Conservation (phyloP, 1,284 basidiomycete species). For the Schizopora paradoxa region DNA sequence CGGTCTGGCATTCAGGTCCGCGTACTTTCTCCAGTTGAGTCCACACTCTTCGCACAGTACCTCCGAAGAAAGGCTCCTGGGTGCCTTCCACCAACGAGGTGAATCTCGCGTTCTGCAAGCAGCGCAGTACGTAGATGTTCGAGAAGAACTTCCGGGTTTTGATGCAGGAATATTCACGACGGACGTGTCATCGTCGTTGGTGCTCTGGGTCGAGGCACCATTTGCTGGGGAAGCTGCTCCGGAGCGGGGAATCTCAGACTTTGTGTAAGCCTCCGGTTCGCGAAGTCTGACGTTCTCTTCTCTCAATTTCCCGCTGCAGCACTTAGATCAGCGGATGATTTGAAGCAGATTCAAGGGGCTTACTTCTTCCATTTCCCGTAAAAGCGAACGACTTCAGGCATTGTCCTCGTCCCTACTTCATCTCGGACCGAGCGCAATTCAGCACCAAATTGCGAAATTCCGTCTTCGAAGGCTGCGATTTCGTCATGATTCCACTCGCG, state of each 20-base stretch:
- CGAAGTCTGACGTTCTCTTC: conserved; percentile 57
- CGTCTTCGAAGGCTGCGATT: conserved; percentile 69
- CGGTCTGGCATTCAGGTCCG: conserved; percentile 72
- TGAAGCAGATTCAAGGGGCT: conserved; percentile 16
- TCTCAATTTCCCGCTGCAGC: conserved; percentile 50
- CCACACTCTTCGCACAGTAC: conserved; percentile 82
- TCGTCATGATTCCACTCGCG: conserved; percentile 72
- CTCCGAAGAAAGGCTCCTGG: conserved; percentile 64
- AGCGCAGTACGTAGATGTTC: conserved; percentile 48
- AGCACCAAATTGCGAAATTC: conserved; percentile 63
- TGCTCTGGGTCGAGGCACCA: conserved; percentile 34
- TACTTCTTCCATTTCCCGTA: conserved; percentile 86
- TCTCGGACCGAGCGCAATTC: conserved; percentile 76
- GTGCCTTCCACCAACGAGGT: conserved; percentile 81
- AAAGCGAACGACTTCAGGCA: conserved; percentile 77
- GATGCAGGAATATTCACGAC: conserved; percentile 48
- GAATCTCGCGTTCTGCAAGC: conserved; percentile 75
- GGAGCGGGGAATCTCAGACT: conserved; percentile 20
- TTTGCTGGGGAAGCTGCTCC: conserved; percentile 16
- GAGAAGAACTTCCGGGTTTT: conserved; percentile 37
- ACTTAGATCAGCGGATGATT: conserved; percentile 18
- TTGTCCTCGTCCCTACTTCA: conserved; percentile 63
- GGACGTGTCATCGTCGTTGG: conserved; percentile 67
- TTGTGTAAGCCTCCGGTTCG: conserved; percentile 38
- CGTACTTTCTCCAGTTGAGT: conserved; percentile 82